These are phyloP conservation scores for Aspergillus sparsus DNA, from an alignment of 495 filamentous ascomycete species.

Conservation along the genomic window DNA sequence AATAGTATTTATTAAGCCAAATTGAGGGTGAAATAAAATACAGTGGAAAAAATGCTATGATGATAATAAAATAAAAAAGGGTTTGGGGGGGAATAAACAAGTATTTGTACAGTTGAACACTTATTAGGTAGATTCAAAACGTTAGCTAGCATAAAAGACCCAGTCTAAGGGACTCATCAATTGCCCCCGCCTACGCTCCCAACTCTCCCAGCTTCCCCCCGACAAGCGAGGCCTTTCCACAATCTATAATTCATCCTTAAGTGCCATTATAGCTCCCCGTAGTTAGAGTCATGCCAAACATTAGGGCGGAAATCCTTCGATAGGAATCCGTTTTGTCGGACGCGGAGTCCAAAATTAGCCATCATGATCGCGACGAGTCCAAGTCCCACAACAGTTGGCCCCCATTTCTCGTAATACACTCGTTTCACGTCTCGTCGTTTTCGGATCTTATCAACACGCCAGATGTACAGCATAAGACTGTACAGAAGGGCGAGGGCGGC, in stretches of 20 bases:
- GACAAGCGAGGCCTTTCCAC: background rate
- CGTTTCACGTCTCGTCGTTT: conserved; percentile 71
- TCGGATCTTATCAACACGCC: conserved; percentile 81
- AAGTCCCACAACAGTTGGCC: conserved; percentile 76
- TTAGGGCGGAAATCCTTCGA: conserved; percentile 11
- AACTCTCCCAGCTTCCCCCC: too few relatives aligned
- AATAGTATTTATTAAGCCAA: too few relatives aligned
- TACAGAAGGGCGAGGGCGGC: conserved; percentile 76
- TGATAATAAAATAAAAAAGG: too few relatives aligned
- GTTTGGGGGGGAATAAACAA: too few relatives aligned
- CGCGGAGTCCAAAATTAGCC: conserved; percentile 67
- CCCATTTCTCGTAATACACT: conserved; percentile 83
- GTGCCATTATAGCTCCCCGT: too few relatives aligned
- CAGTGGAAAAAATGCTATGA: too few relatives aligned
- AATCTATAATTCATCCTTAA: conserved; percentile 16
- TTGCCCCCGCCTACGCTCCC: too few relatives aligned
- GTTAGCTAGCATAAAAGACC: too few relatives aligned
- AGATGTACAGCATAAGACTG: conserved; percentile 78
- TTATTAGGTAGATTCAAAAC: too few relatives aligned
- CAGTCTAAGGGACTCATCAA: too few relatives aligned
- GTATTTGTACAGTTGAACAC: too few relatives aligned
- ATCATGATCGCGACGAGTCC: conserved; percentile 71
- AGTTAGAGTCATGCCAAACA: background rate
- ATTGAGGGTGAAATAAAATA: too few relatives aligned
- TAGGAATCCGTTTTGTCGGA: conserved; percentile 39